These are phyloP conservation scores for Aureococcus anophagefferens DNA, from an alignment of 108 stramenopile genomes.

Conservation along the genomic window DNA sequence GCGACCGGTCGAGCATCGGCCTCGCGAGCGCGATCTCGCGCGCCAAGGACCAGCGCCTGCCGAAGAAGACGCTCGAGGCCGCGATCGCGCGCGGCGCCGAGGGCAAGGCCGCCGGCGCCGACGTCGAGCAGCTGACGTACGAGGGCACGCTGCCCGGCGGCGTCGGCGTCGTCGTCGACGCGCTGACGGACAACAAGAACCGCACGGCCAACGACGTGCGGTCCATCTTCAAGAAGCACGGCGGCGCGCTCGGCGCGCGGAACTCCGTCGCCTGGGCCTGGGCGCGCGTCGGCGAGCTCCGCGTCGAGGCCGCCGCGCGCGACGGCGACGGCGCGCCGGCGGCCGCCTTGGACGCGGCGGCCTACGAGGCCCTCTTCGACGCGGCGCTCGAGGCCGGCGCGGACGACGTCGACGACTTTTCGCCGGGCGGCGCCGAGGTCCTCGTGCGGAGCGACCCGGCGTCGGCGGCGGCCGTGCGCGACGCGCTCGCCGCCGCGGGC, in stretches of 20 bases:
- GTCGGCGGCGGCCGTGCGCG: too few species aligned
- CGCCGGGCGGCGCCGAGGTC: too few species aligned
- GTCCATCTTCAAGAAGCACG: background rate
- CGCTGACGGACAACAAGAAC: constrained; percentile 11
- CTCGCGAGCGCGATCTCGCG: constrained; percentile 2
- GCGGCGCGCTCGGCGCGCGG: constrained; percentile 9
- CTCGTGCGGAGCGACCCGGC: too few species aligned
- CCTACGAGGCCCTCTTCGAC: too few species aligned
- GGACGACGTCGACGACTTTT: too few species aligned
- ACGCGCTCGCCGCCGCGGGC: too few species aligned
- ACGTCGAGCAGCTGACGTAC: background rate
- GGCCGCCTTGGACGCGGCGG: too few species aligned
- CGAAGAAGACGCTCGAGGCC: constrained; percentile 5
- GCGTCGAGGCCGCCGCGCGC: background rate
- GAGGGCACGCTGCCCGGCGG: constrained; percentile 9
- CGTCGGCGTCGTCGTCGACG: constrained; percentile 6
- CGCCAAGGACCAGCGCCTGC: constrained; percentile 7
- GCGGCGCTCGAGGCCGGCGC: too few species aligned
- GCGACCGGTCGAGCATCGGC: too few species aligned
- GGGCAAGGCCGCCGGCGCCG: background rate
- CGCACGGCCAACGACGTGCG: constrained; percentile 6
- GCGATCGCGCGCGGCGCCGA: constrained; percentile 1
- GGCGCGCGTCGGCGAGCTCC: background rate
- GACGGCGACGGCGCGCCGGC: too few species aligned
- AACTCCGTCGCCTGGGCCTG: too few species aligned